Evolutionary conservation across 2,329 filamentous ascomycete species (phyloP).

Genomic region (Lasiodiplodia gonubiensis): DNA sequence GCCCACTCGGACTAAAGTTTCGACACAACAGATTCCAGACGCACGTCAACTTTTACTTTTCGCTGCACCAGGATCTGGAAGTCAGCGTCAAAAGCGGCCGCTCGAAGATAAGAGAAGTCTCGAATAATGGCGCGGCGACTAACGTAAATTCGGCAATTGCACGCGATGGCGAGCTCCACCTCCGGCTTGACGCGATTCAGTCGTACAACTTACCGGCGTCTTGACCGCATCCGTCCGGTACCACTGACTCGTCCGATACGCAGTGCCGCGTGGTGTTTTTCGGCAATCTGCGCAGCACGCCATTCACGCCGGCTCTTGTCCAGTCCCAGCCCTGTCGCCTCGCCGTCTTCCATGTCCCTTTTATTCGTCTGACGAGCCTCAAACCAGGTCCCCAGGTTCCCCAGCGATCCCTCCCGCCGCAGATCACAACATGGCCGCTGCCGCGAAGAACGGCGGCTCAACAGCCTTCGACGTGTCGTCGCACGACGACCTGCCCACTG

Average conservation of each 20-base stretch:
- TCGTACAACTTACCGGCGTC: neutral
- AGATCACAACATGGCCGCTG: neutral
- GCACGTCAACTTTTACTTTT: neutral
- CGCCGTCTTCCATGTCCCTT: neutral
- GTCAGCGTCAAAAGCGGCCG: neutral
- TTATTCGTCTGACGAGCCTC: neutral
- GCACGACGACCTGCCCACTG: neutral
- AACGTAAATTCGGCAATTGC: neutral
- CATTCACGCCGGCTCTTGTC: neutral
- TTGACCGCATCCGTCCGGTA: neutral
- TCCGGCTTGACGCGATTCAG: constrained; percentile 1
- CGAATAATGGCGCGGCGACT: neutral
- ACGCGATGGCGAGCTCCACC: constrained; percentile 10
- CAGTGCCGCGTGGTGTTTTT: neutral
- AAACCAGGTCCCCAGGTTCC: too few relatives aligned
- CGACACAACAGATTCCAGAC: too few relatives aligned
- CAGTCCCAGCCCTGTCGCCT: neutral
- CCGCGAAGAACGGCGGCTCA: too few relatives aligned
- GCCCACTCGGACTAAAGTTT: too few relatives aligned
- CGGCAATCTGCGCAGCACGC: constrained; percentile 24
- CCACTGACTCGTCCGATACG: constrained; percentile 2
- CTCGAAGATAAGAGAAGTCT: neutral
- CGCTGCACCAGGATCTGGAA: neutral
- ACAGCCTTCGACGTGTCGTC: too few relatives aligned
- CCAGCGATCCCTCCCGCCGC: neutral